These are phyloP conservation scores for Fusarium chuoi DNA, from an alignment of 2,329 filamentous ascomycete genomes.

Conservation along the genomic window DNA sequence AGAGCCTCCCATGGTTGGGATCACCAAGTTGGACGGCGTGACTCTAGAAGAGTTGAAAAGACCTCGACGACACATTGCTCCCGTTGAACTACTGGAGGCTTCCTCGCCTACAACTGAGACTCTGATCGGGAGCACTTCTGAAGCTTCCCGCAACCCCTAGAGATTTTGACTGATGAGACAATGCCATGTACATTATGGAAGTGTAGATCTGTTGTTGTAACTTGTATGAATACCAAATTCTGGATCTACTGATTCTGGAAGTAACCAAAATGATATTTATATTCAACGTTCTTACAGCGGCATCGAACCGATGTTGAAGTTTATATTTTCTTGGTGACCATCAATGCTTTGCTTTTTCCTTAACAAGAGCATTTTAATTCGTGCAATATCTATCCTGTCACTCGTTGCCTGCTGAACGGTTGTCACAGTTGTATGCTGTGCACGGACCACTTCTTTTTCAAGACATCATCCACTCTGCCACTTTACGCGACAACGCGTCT, in stretches of 20 bases:
- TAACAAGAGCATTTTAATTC: background rate
- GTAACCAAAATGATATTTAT: background rate
- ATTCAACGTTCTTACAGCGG: background rate
- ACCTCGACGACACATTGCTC: conserved; percentile 74
- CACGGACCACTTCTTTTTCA: conserved; percentile 37
- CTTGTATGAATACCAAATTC: conserved; percentile 41
- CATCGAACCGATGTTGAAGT: background rate
- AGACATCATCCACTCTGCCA: conserved; percentile 50
- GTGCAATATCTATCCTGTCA: background rate
- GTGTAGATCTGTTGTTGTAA: conserved; percentile 39
- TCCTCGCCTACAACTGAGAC: conserved; percentile 48
- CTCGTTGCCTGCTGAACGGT: conserved; percentile 31
- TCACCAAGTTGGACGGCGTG: conserved; percentile 88
- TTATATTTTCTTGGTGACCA: background rate
- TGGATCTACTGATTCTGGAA: conserved; percentile 4
- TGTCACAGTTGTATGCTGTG: background rate
- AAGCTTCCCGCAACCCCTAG: conserved; percentile 47
- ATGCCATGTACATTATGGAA: conserved; percentile 40
- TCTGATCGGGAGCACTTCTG: conserved; percentile 48
- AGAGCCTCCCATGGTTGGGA: conserved; percentile 87
- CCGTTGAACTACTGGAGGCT: conserved; percentile 51
- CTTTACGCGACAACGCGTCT: conserved; percentile 55
- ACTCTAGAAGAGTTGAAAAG: conserved; percentile 86
- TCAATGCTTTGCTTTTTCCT: background rate
- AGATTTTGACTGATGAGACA: conserved; percentile 3